These are phyloP conservation scores for Xylaria sp. DNA, from an alignment of 2,329 filamentous ascomycete genomes.

Conservation along the genomic window DNA sequence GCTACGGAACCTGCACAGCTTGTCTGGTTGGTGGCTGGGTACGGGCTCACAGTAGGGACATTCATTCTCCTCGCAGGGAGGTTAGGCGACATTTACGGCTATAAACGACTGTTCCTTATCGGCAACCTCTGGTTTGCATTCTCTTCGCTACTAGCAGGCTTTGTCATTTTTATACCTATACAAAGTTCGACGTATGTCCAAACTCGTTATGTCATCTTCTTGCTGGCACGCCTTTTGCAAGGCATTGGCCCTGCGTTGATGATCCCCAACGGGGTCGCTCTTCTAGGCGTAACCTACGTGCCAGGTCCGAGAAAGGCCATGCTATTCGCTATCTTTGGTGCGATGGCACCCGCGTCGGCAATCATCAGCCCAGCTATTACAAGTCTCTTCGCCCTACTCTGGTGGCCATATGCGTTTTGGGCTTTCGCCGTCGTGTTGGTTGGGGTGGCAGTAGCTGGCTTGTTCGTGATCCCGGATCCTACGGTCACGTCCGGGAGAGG, in stretches of 20 bases:
- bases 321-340: conserved; percentile 50
- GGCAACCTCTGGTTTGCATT: conserved; percentile 62
- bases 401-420: conserved; percentile 51
- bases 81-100: conserved; percentile 62
- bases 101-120: conserved; percentile 60
- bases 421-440: conserved; percentile 45
- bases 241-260: conserved; percentile 64
- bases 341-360: conserved; percentile 49
- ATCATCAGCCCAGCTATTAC: conserved; percentile 48
- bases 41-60: conserved; percentile 60
- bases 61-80: conserved; percentile 62
- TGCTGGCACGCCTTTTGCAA: conserved; percentile 60
- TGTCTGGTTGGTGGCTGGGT: conserved; percentile 61
- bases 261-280: conserved; percentile 65
- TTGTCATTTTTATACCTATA: conserved; percentile 52
- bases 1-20: conserved; percentile 55
- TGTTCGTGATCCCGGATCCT: conserved; percentile 44
- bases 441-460: conserved; percentile 41
- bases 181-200: conserved; percentile 19
- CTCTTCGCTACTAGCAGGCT: conserved; percentile 59
- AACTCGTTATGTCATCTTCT: conserved; percentile 47
- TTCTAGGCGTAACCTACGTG: conserved; percentile 61
- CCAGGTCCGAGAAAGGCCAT: conserved; percentile 51
- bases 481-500: neutral
- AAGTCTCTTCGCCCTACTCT: conserved; percentile 44